These are phyloP conservation scores for Diaporthe citrichinensis DNA, from an alignment of 2,329 filamentous ascomycete genomes.

Conservation along the genomic window DNA sequence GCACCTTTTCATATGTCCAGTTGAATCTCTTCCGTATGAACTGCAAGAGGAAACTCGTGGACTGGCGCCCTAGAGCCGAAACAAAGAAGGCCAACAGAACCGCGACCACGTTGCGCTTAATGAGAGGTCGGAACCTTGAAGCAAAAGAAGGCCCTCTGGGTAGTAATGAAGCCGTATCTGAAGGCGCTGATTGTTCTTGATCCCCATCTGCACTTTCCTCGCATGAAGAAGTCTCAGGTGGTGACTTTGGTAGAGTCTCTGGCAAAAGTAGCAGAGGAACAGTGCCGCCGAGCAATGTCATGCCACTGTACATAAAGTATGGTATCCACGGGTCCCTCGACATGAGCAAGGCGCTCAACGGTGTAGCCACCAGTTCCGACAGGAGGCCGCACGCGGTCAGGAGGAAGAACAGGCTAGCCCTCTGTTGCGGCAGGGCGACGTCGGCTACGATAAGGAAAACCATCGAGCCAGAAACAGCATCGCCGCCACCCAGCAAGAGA, in stretches of 20 bases:
- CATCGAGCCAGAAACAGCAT: constrained; percentile 19
- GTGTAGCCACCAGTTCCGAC: constrained; percentile 8
- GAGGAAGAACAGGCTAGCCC: constrained; percentile 21
- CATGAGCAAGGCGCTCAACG: constrained; percentile 28
- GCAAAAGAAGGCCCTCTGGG: not conserved
- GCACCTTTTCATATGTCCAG: constrained; percentile 32
- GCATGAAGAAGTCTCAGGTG: not conserved
- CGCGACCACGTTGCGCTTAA: constrained; percentile 24
- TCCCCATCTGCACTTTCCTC: too few species aligned
- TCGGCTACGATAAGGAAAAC: constrained; percentile 15
- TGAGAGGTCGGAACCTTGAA: constrained; percentile 8
- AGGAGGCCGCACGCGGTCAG: constrained; percentile 17
- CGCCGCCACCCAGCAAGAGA: constrained; percentile 1
- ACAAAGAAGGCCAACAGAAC: constrained; percentile 24
- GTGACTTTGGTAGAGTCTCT: constrained; percentile 12
- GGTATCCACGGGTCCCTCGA: constrained; percentile 22
- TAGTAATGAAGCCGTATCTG: not conserved
- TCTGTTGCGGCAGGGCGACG: constrained; percentile 12
- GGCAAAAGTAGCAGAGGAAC: constrained; percentile 18
- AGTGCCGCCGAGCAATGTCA: constrained; percentile 1
- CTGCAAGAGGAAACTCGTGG: constrained; percentile 25
- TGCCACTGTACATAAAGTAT: constrained; percentile 13
- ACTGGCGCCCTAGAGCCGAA: constrained; percentile 29
- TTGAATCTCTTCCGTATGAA: constrained; percentile 15
- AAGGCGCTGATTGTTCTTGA: not conserved